Percentiles rank a stretch among this genome's conserved stretches.
These are phyloP conservation scores for Arachis monticola DNA, from an alignment of 331 rosid species.

Conservation along the genomic window DNA sequence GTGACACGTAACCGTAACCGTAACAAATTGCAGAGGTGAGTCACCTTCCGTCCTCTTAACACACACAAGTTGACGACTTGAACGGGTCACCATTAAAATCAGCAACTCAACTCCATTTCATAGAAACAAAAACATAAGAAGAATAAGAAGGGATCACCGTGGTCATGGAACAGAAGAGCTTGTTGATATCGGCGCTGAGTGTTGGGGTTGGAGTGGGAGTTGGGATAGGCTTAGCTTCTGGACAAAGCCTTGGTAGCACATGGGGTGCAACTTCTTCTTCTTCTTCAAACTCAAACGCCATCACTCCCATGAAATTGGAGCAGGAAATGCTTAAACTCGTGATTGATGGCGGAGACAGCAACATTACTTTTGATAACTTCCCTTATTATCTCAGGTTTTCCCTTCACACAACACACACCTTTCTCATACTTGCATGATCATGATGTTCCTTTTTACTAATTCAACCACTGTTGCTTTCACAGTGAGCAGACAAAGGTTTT, in stretches of 20 bases:
- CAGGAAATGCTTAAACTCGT: slow-evolving; percentile 68
- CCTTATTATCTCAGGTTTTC: slow-evolving; percentile 77
- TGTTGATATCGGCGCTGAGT: slow-evolving; percentile 72
- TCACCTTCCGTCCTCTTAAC: background rate
- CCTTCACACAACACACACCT: background rate
- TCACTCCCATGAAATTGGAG: slow-evolving; percentile 66
- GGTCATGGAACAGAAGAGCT: slow-evolving; percentile 67
- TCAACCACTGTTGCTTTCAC: slow-evolving; percentile 36
- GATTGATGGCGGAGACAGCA: slow-evolving; percentile 72
- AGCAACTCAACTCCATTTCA: no score
- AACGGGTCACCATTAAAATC: no score
- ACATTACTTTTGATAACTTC: slow-evolving; percentile 77
- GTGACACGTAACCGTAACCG: slow-evolving; percentile 28
- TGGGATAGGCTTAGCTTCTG: slow-evolving; percentile 69
- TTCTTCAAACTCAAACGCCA: slow-evolving; percentile 18
- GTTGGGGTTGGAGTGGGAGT: slow-evolving; percentile 87
- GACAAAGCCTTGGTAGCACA: slow-evolving; percentile 47
- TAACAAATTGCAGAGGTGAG: background rate
- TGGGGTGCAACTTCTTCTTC: slow-evolving; percentile 44
- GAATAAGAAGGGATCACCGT: background rate
- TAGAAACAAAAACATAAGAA: background rate
- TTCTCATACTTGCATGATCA: no score
- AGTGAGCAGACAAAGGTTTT: slow-evolving; percentile 89
- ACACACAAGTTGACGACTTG: no score
- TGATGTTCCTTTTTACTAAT: background rate